Evolutionary conservation across 176 grass and related monocot species (phyloP), one percentile per base, ranked within the genome.

Genomic region (Ananas comosus): DNA sequence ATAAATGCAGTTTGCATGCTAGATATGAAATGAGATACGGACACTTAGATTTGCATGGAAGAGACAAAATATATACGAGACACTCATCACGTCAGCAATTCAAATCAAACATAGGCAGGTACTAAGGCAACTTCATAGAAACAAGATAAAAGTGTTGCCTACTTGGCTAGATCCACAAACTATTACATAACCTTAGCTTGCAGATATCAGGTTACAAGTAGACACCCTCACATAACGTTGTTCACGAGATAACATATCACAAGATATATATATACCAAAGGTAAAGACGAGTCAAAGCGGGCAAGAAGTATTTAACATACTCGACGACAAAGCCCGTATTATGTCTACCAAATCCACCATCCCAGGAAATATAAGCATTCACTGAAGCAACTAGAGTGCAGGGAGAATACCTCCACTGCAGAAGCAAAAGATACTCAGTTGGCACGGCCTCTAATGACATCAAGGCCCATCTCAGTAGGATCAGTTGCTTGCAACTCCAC

Each of bases 401-500:
- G 66, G 49, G 48, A 53, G 17, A 54, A 29, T 64, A 66, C 14
- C 3, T 64, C 13, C 48, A 51, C 49, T 19, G 56, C n/a, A 61
- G 17, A 61, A 61, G 56, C 56, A 61, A 61, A 21, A 19, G 21
- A 14, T 17, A 61, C 27, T 79, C 77, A 72, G 12, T 53, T 69
- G 11, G 66, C 79, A 81, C 70, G 78, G 7, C 48, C 66, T 59
- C 71, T 81, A 24, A 81, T 69, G 33, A 74, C 64, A 22, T 81
- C 79, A n/a, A 75, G 19, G 2, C 70, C 73, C 65, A 81, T 81
- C 72, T 81, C 64, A 17, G 78, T 80, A 23, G 50, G 79, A 65
- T 81, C 79, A 16, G 79, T 70, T 19, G 79, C 79, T 48, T 76
- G 72, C 66, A 76, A 73, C 72, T 75, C 79, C 64, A 81, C 72